These are phyloP conservation scores for Neurospora hispaniola DNA, from an alignment of 495 filamentous ascomycete species.

Conservation along the genomic window DNA sequence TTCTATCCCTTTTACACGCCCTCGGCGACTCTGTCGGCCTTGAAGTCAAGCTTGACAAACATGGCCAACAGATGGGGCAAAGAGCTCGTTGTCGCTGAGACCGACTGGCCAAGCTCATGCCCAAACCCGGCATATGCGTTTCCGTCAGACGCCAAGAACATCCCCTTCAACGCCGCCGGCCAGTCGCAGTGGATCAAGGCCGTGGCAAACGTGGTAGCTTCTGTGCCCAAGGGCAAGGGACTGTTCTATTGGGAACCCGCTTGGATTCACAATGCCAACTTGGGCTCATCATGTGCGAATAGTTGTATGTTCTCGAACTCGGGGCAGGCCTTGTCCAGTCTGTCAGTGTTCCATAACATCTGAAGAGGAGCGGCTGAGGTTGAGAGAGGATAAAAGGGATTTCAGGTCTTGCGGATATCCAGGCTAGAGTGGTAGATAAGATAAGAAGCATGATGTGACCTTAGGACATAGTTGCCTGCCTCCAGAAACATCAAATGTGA, in stretches of 20 bases:
- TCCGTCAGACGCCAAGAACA: slow-evolving; percentile 43
- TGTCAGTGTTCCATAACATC: slow-evolving; percentile 21
- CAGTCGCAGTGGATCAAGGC: slow-evolving; percentile 47
- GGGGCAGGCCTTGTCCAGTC: slow-evolving; percentile 22
- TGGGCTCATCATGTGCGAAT: slow-evolving; percentile 42
- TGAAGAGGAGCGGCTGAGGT: background rate
- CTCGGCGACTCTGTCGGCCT: slow-evolving; percentile 41
- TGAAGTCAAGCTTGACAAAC: slow-evolving; percentile 46
- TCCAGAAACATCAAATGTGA: background rate
- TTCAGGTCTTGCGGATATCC: background rate
- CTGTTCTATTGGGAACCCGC: slow-evolving; percentile 66
- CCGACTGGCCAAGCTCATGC: slow-evolving; percentile 55
- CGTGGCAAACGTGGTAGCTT: slow-evolving; percentile 43
- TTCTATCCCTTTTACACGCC: slow-evolving; percentile 60
- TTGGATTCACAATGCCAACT: slow-evolving; percentile 51
- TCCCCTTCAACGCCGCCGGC: slow-evolving; percentile 50
- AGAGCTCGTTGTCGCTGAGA: slow-evolving; percentile 53
- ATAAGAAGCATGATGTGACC: background rate
- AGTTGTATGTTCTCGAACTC: slow-evolving; percentile 35
- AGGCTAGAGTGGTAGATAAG: background rate
- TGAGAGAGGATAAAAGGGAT: background rate
- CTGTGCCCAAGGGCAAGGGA: slow-evolving; percentile 40
- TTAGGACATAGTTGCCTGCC: background rate
- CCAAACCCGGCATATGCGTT: slow-evolving; percentile 44
- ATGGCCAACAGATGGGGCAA: slow-evolving; percentile 50